Conservation (phyloP, 78 protist genomes). For the Dictyostelium intermedium region DNA sequence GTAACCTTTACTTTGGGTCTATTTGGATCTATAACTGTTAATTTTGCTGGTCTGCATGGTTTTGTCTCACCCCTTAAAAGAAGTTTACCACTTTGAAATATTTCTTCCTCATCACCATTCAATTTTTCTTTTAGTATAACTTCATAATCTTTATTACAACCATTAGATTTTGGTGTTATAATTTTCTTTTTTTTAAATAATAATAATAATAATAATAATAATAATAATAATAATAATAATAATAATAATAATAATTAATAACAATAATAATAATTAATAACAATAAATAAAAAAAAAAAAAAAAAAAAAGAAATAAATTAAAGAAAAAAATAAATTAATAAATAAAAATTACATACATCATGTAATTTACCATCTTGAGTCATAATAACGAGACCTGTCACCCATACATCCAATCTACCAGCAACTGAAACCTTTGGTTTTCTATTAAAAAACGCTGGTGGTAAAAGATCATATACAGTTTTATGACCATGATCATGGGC, state of each 20-base stretch:
- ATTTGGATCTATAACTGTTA: constrained; percentile 35
- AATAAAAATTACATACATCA: neutral
- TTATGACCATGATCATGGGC: constrained; percentile 55
- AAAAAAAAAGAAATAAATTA: neutral
- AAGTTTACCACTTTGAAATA: constrained; percentile 41
- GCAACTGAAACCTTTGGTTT: constrained; percentile 69
- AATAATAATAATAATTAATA: neutral
- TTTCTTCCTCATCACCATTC: constrained; percentile 42
- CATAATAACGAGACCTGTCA: constrained; percentile 76
- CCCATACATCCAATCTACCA: constrained; percentile 84
- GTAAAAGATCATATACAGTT: constrained; percentile 66
- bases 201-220: neutral
- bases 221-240: neutral
- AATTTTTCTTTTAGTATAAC: constrained; percentile 37
- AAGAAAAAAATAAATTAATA: neutral
- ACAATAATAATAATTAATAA: neutral
- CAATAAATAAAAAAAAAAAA: no score
- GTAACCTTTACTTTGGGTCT: constrained; percentile 46
- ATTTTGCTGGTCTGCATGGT: constrained; percentile 74
- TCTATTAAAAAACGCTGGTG: constrained; percentile 46
- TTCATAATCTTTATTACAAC: constrained; percentile 48
- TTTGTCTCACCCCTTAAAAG: constrained; percentile 56
- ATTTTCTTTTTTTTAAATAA: neutral
- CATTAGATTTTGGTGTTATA: constrained; percentile 64
- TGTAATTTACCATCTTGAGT: constrained; percentile 74